phyloP scores from a whole-genome alignment of 2,329 filamentous ascomycete genomes.

The Venturia asperata region DNA sequence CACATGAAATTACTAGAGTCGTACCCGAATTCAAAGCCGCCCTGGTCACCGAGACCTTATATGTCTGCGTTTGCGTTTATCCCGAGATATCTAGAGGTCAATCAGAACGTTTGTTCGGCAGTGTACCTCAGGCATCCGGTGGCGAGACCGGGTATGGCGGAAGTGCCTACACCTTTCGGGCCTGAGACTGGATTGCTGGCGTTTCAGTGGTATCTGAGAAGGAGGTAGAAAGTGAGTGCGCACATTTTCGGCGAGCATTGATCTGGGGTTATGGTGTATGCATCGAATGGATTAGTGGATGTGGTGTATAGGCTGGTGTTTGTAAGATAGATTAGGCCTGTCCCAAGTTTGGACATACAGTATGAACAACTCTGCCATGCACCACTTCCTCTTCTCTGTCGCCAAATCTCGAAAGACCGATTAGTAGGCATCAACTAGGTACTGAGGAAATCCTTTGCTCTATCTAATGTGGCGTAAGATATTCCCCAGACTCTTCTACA shows the following conservation, averaged over 20 bases:
- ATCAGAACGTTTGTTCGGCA: constrained; percentile 92
- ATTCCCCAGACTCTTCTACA: too few relatives aligned
- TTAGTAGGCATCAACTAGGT: too few relatives aligned
- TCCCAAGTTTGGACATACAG: too few relatives aligned
- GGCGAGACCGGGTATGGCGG: constrained; percentile 69
- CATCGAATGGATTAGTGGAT: not conserved
- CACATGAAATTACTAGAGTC: constrained; percentile 8
- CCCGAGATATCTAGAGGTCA: constrained; percentile 91
- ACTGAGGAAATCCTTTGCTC: too few relatives aligned
- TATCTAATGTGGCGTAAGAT: too few relatives aligned
- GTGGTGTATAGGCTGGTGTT: too few relatives aligned
- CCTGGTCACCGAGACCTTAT: constrained; percentile 79
- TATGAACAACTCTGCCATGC: not conserved
- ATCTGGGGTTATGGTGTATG: not conserved
- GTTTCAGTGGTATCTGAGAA: constrained; percentile 88
- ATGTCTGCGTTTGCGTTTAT: constrained; percentile 94
- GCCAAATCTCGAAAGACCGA: too few relatives aligned
- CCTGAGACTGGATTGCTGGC: constrained; percentile 67
- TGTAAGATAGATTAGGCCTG: not conserved
- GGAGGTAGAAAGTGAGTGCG: constrained; percentile 49
- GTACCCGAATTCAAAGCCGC: constrained; percentile 55
- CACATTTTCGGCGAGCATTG: not conserved
- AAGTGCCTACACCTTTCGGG: constrained; percentile 69
- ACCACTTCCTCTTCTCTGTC: too few relatives aligned
- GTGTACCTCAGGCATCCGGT: constrained; percentile 94